These are phyloP conservation scores for Barbarea vulgaris DNA, from an alignment of 345 rosid genomes.

Conservation along the genomic window DNA sequence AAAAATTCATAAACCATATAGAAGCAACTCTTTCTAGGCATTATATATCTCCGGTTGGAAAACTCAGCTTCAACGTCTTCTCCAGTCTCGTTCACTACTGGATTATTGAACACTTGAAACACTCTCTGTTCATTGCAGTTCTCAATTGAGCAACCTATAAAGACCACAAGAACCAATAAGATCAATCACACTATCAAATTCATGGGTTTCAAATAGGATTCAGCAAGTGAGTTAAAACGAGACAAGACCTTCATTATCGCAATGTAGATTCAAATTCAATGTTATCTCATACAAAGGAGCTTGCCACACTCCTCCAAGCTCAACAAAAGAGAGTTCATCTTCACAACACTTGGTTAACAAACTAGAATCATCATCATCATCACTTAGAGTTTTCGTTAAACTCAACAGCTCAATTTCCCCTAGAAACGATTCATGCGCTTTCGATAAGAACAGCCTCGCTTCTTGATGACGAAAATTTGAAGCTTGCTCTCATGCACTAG, in stretches of 20 bases:
- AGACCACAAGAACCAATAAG: background rate
- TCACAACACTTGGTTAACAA: constrained; percentile 25
- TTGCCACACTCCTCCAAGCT: constrained; percentile 76
- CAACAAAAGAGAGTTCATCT: constrained; percentile 54
- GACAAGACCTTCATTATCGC: constrained; percentile 41
- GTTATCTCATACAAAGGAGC: constrained; percentile 74
- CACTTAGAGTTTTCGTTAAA: constrained; percentile 47
- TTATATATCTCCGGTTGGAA: constrained; percentile 50
- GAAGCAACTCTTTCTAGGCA: constrained; percentile 73
- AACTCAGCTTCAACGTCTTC: constrained; percentile 72
- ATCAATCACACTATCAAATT: constrained; percentile 1
- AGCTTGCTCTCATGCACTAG: constrained; percentile 62
- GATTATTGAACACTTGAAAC: constrained; percentile 58
- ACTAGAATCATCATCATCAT: constrained; percentile 25
- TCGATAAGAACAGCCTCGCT: constrained; percentile 50
- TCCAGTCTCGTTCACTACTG: constrained; percentile 52
- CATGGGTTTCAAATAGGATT: background rate
- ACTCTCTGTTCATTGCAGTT: constrained; percentile 42
- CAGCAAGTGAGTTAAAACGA: background rate
- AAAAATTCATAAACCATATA: constrained; percentile 58
- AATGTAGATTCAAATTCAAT: constrained; percentile 38
- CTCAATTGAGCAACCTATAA: constrained; percentile 36
- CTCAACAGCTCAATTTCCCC: constrained; percentile 50
- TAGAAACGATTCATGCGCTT: constrained; percentile 56
- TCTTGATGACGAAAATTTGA: constrained; percentile 74